These are phyloP conservation scores for Noccaea bulbosa DNA, from an alignment of 345 rosid genomes.

Conservation along the genomic window DNA sequence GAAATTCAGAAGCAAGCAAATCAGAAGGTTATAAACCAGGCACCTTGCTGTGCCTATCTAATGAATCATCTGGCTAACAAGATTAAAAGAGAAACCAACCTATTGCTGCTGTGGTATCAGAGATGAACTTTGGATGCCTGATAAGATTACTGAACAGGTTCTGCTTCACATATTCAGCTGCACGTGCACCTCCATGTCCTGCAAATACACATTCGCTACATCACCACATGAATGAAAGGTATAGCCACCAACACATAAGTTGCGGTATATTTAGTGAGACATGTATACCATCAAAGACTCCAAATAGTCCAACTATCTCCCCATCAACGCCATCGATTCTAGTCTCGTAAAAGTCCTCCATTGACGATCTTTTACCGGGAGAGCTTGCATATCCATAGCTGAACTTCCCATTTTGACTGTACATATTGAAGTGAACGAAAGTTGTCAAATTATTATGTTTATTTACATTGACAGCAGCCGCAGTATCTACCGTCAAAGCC, in stretches of 20 bases:
- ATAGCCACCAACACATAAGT: not conserved
- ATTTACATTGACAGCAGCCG: not conserved
- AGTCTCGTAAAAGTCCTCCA: conserved; percentile 99
- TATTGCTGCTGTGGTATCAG: conserved; percentile 93
- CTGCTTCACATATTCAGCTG: conserved; percentile 97
- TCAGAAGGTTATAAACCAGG: conserved; percentile 30
- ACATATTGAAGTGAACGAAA: not conserved
- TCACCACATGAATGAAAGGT: not conserved
- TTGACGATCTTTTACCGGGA: conserved; percentile 93
- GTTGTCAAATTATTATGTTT: not conserved
- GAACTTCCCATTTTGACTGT: conserved; percentile 92
- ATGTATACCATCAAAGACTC: conserved; percentile 93
- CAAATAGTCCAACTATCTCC: conserved; percentile 95
- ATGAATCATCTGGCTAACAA: conserved; percentile 4
- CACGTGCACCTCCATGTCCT: conserved; percentile 99
- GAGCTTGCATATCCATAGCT: conserved; percentile 99
- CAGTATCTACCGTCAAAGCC: not conserved
- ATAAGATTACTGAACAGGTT: conserved; percentile 95
- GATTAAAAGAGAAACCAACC: conserved; percentile 49
- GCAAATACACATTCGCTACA: conserved; percentile 35
- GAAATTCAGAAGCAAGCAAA: conserved; percentile 32
- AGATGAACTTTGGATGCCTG: conserved; percentile 90
- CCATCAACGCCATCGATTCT: conserved; percentile 92
- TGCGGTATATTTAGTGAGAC: conserved; percentile 12
- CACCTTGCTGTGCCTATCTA: conserved; percentile 1